Evolutionary conservation across 768 basidiomycete species (phyloP), one percentile per base, ranked within the genome.

Genomic region (Mrakia frigida): DNA sequence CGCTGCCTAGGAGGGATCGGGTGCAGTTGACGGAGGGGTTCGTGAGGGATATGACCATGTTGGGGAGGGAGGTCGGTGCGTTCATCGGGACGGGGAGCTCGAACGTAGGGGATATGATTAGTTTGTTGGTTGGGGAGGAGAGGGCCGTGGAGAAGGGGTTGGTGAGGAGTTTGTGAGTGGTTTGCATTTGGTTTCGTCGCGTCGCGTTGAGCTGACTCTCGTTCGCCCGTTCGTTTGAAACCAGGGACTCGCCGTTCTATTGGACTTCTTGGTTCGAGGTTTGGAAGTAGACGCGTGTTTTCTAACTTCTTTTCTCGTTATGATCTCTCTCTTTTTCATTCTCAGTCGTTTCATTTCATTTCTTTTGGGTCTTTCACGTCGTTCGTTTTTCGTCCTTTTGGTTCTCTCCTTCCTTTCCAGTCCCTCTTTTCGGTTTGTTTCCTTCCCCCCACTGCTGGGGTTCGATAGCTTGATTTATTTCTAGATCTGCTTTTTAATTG

Each of bases 191-290:
- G 4, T 56, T 56, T 11, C 53, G 21, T 11, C 53, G 3, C 11
- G 23, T n/a, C 25, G 6, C 16, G 6, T 52, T 14, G 6, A 3
- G 16, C 50, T 56, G 23, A n/a, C 53, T 11, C 53, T 56, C 3
- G 3, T n/a, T n/a, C 14, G 23, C 11, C 2, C 11, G 14, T 56
- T 56, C n/a, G 23, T n/a, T 56, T 23, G n/a, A 3, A 56, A n/a
- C n/a, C 56, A 56, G 56, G n/a, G 65, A 68, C 35, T 39, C 37
- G 6, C 35, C 65, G 6, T 68, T 68, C 65, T 68, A 68, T 25
- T 68, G 65, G 65, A 68, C 35, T 41, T 39, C 35, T n/a, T 68
- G 65, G 65, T 68, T 68, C 21, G 65, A 68, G 11, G 65, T 68
- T 21, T 68, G 65, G 65, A 23, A 43, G 35, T 13, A 60, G 9